phyloP scores from a whole-genome alignment of 768 basidiomycete species.

The Pleurotus tuber-regium region DNA sequence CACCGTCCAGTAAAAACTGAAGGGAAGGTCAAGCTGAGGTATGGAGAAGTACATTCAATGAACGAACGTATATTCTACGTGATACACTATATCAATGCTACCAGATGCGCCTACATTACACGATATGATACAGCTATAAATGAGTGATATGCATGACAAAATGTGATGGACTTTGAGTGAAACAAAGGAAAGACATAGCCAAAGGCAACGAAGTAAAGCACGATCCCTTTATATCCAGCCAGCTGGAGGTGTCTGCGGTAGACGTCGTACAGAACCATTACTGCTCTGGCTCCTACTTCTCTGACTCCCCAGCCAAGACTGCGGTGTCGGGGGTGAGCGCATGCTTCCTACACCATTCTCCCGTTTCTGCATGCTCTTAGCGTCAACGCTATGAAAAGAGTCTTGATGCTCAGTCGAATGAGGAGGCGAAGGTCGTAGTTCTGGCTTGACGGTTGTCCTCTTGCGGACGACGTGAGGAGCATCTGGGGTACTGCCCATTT shows the following conservation, averaged over 20 bases:
- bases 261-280: constrained; percentile 23
- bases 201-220: neutral
- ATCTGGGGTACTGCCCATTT: too few relatives aligned
- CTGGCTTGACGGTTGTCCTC: neutral
- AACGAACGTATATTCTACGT: too few relatives aligned
- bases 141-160: neutral
- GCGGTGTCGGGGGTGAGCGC: constrained; percentile 40
- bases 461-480: neutral
- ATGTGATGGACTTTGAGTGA: neutral
- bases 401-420: too few relatives aligned
- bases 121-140: too few relatives aligned
- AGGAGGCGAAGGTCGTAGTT: too few relatives aligned
- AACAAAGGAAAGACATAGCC: neutral
- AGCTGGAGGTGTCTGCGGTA: constrained; percentile 32
- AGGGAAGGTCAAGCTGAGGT: neutral
- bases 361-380: too few relatives aligned
- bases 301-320: constrained; percentile 38
- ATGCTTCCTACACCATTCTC: too few relatives aligned
- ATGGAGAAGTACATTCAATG: neutral
- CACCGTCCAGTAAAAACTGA: neutral
- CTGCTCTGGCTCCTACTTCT: constrained; percentile 26
- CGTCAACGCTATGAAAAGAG: too few relatives aligned
- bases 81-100: too few relatives aligned
- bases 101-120: too few relatives aligned
- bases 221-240: constrained; percentile 43